These are phyloP conservation scores for Graphium sp. DNA, from an alignment of 2,329 filamentous ascomycete genomes.

Conservation along the genomic window DNA sequence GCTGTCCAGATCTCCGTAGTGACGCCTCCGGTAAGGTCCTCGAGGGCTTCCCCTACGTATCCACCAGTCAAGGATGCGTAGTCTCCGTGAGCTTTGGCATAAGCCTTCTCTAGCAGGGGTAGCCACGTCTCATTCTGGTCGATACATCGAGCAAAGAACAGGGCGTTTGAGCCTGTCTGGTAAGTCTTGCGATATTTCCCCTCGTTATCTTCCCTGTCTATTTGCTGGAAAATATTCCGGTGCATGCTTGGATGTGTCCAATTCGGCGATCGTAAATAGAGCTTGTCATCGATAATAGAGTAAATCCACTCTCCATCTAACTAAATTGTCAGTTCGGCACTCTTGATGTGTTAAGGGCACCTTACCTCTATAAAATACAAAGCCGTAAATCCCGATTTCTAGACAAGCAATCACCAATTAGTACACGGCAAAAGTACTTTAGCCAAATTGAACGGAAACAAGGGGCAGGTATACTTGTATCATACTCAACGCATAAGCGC, in stretches of 20 bases:
- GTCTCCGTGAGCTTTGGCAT: constrained; percentile 70
- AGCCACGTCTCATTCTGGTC: constrained; percentile 73
- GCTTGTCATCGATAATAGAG: constrained; percentile 80
- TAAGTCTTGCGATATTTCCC: constrained; percentile 53
- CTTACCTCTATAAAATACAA: constrained; percentile 62
- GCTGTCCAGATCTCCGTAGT: constrained; percentile 48
- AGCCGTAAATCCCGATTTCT: constrained; percentile 69
- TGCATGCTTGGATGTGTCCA: constrained; percentile 68
- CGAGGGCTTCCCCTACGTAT: constrained; percentile 46
- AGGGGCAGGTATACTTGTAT: constrained; percentile 24
- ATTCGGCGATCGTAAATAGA: constrained; percentile 67
- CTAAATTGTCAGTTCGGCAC: too few species aligned
- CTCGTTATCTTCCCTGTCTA: constrained; percentile 57
- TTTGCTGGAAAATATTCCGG: constrained; percentile 56
- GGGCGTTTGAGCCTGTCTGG: constrained; percentile 58
- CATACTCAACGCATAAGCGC: constrained; percentile 57
- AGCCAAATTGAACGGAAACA: neutral
- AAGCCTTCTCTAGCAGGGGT: constrained; percentile 66
- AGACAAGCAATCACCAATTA: constrained; percentile 16
- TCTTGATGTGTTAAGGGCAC: neutral
- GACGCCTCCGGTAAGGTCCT: constrained; percentile 45
- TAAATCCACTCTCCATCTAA: constrained; percentile 79
- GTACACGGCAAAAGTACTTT: neutral
- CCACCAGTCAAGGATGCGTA: constrained; percentile 55
- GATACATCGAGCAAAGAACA: constrained; percentile 64